Evolutionary conservation across 768 basidiomycete genomes (phyloP).

Genomic region (Suillus tomentosus): DNA sequence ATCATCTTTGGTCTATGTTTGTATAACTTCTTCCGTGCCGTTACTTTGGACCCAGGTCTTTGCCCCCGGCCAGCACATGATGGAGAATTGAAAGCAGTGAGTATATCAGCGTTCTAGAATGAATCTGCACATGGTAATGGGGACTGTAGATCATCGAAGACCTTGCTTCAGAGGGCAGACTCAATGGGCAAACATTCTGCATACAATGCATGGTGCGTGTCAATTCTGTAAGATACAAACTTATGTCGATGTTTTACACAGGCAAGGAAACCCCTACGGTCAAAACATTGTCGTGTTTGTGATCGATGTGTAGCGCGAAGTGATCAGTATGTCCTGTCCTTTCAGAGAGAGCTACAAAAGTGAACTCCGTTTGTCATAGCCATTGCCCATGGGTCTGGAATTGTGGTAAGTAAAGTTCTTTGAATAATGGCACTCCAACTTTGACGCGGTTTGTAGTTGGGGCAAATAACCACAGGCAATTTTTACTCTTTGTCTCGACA

Average conservation of each 20-base stretch:
- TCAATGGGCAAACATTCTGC: conserved; percentile 97
- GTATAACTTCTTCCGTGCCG: conserved; percentile 90
- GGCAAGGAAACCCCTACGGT: conserved; percentile 88
- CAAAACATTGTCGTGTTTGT: conserved; percentile 93
- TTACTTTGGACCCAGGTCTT: conserved; percentile 86
- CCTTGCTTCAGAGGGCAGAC: conserved; percentile 78
- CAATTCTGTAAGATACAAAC: neutral
- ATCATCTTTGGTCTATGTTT: conserved; percentile 68
- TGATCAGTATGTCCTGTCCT: conserved; percentile 74
- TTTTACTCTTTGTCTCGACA: conserved; percentile 87
- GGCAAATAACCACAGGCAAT: conserved; percentile 92
- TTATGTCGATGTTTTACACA: conserved; percentile 26
- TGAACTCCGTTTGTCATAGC: conserved; percentile 42
- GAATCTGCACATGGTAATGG: neutral
- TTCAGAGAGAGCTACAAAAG: neutral
- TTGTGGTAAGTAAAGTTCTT: conserved; percentile 61
- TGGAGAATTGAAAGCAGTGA: conserved; percentile 82
- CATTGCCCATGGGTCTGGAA: conserved; percentile 99
- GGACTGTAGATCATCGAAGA: conserved; percentile 81
- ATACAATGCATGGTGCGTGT: conserved; percentile 85
- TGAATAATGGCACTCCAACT: neutral
- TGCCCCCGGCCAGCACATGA: conserved; percentile 83
- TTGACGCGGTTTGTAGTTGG: conserved; percentile 58
- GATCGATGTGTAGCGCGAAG: conserved; percentile 87
- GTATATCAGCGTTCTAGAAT: conserved; percentile 26